Evolutionary conservation across 345 rosid species (phyloP), one percentile per base, ranked within the genome.

Genomic region (Bruguiera gymnorhiza): DNA sequence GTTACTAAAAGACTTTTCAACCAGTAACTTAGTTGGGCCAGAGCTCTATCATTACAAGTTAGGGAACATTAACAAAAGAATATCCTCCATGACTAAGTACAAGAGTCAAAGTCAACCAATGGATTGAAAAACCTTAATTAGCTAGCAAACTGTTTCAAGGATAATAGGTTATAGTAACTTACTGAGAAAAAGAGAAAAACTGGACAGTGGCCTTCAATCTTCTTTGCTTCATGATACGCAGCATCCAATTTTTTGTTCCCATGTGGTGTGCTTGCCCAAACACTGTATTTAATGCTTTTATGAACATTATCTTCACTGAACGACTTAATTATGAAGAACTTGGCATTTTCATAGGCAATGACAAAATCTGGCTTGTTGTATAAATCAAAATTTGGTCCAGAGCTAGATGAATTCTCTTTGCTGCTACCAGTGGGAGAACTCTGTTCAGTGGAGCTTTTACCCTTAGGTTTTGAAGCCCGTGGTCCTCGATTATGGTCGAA

Each of bases 281-380:
- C 85, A 68, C 68, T 80, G 75, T 87, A 87, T 73, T 87, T 89
- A 39, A 89, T 87, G 69, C 95, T 87, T 78, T 83, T 85, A 75
- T 89, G 95, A 65, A 89, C 85, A 76, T 89, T 87, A 80, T 89
- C 95, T 76, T 89, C 95, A 73, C 92, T 89, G 72, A 89, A 89
- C 57, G 95, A 89, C 81, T 89, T 89, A 71, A 89, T 85, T 61
- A 89, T 71, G 66, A 87, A 89, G 78, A 84, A 87, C 79, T 80
- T 89, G 66, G 88, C 92, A 73, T 80, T 76, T 77, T 78, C 79
- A 57, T 89, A 83, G 52, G 84, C 85, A 19, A 82, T 84, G 66
- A 73, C 73, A 77, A 89, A 87, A 48, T 83, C 87, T 56, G 78
- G 79, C 56, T 21, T 68, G 78, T 85, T 87, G 73, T 76, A 84